A percentile compares a stretch with the other conserved stretches of the same genome.
Evolutionary conservation across 1,139 yeast genomes (phyloP).

Genomic region (Blastobotrys elegans): DNA sequence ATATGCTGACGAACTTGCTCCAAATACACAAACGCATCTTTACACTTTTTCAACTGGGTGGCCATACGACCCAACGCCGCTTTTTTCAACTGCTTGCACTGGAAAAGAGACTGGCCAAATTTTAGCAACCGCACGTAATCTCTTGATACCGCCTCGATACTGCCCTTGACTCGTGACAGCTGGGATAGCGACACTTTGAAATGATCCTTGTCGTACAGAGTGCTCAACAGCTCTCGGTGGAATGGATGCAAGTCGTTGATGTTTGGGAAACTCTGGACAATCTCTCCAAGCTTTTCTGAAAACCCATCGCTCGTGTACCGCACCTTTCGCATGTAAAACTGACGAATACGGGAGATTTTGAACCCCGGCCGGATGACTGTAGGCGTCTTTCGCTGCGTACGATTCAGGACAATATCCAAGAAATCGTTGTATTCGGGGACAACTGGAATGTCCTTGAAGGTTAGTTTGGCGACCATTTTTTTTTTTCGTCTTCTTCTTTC

Average conservation of each 20-base stretch:
- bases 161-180: conserved; percentile 84
- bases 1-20: conserved; percentile 99
- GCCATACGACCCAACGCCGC: conserved; percentile 99
- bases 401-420: conserved; percentile 92
- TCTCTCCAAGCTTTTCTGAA: conserved; percentile 80
- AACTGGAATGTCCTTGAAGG: conserved; percentile 97
- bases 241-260: conserved; percentile 97
- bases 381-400: conserved; percentile 98
- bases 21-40: conserved; percentile 86
- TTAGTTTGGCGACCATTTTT: conserved; percentile 69
- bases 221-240: conserved; percentile 96
- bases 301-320: conserved; percentile 95
- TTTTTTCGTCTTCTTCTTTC: background rate
- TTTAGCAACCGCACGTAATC: conserved; percentile 90
- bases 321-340: conserved; percentile 98
- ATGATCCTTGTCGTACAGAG: conserved; percentile 95
- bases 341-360: conserved; percentile 90
- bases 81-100: conserved; percentile 95
- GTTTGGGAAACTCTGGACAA: conserved; percentile 87
- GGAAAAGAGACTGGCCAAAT: conserved; percentile 96
- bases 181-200: conserved; percentile 97
- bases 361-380: conserved; percentile 97
- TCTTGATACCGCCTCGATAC: conserved; percentile 92
- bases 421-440: conserved; percentile 89
- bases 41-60: conserved; percentile 87